These are phyloP conservation scores for Viola pubescens DNA, from an alignment of 441 rosid species.

Conservation along the genomic window DNA sequence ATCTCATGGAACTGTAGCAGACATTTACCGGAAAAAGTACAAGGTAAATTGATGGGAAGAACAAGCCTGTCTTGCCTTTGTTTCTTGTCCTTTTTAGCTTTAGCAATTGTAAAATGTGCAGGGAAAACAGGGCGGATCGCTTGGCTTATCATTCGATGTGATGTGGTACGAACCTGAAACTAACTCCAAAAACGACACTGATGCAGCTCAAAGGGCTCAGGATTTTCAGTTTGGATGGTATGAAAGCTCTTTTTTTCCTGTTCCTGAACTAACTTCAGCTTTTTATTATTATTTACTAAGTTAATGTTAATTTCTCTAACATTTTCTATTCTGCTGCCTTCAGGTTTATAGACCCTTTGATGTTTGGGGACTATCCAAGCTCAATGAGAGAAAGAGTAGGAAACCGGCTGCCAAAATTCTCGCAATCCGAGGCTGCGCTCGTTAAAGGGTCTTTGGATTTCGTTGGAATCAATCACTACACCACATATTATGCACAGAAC, in stretches of 20 bases:
- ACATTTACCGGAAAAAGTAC: conserved; percentile 24
- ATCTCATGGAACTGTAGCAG: conserved; percentile 22
- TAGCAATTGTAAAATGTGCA: not conserved
- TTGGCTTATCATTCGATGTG: conserved; percentile 26
- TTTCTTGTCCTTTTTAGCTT: not conserved
- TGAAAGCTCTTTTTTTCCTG: not conserved
- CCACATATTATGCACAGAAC: conserved; percentile 62
- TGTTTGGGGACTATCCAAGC: conserved; percentile 79
- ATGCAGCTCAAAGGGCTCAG: conserved; percentile 31
- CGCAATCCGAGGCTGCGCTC: conserved; percentile 48
- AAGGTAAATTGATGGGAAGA: conserved; percentile 16
- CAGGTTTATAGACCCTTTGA: conserved; percentile 89
- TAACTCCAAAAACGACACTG: conserved; percentile 17
- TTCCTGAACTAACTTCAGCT: no score
- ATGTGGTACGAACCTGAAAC: conserved; percentile 25
- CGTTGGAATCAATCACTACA: conserved; percentile 93
- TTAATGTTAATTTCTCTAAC: not conserved
- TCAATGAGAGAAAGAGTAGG: conserved; percentile 81
- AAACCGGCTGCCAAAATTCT: conserved; percentile 60
- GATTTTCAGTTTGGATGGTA: conserved; percentile 36
- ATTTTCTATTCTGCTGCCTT: not conserved
- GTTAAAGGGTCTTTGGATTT: conserved; percentile 85
- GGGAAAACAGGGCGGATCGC: conserved; percentile 22
- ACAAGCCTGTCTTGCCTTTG: not conserved
- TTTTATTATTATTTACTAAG: not conserved